Evolutionary conservation across 208 protist genomes (phyloP).

Genomic region (Leishmania braziliensis): DNA sequence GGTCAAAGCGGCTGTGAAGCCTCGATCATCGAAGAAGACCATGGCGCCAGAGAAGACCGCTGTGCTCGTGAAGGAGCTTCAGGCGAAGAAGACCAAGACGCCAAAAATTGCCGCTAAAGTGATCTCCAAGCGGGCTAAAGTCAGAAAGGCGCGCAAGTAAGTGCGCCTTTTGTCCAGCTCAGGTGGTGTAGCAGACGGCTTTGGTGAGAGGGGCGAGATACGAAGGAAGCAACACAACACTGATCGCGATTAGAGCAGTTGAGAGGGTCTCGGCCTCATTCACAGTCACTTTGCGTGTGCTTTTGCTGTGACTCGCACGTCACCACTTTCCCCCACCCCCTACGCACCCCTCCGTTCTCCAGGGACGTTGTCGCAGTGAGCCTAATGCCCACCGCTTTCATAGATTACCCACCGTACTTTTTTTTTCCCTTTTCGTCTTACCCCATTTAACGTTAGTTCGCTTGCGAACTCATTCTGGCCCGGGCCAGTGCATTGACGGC

Average conservation of each 20-base stretch:
- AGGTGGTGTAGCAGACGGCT: neutral
- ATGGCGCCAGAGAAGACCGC: conserved; percentile 23
- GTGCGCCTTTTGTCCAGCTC: neutral
- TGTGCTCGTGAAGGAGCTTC: neutral
- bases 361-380: neutral
- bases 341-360: neutral
- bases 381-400: neutral
- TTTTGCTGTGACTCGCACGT: neutral
- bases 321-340: neutral
- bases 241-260: neutral
- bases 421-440: neutral
- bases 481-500: neutral
- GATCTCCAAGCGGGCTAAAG: conserved; percentile 21
- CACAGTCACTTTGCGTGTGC: neutral
- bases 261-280: neutral
- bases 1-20: conserved; percentile 8
- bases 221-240: neutral
- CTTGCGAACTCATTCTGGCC: neutral
- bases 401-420: conserved; percentile 1
- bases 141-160: conserved; percentile 10
- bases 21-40: conserved; percentile 8
- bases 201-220: neutral
- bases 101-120: conserved; percentile 20
- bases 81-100: neutral
- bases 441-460: neutral